A percentile compares a stretch with the other conserved stretches of the same genome.
Conservation (phyloP, 1,284 basidiomycete genomes). For the Fomitiporia mediterranea region DNA sequence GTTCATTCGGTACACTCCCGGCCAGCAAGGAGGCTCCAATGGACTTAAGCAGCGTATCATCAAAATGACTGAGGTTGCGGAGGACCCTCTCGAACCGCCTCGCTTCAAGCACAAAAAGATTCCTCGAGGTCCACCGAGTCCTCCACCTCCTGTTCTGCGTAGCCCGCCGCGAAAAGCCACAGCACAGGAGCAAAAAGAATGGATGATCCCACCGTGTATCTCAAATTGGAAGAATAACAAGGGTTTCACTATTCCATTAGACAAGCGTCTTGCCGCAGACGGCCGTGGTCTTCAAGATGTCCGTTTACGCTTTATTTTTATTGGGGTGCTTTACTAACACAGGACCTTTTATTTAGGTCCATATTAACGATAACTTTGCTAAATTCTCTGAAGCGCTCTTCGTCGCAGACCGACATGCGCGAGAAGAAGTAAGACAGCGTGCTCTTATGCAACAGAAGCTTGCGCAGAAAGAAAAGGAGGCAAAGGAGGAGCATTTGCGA, state of each 20-base stretch:
- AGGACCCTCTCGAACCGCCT: slow-evolving; percentile 96
- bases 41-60: slow-evolving; percentile 92
- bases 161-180: slow-evolving; percentile 96
- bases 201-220: slow-evolving; percentile 99
- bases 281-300: slow-evolving; percentile 97
- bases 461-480: slow-evolving; percentile 95
- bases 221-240: slow-evolving; percentile 99
- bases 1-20: slow-evolving; percentile 96
- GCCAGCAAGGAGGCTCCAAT: slow-evolving; percentile 68
- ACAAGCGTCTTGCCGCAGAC: slow-evolving; percentile 97
- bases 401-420: slow-evolving; percentile 95
- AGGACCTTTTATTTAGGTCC: slow-evolving; percentile 50
- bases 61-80: slow-evolving; percentile 96
- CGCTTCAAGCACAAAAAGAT: slow-evolving; percentile 99
- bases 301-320: slow-evolving; percentile 31
- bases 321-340: slow-evolving; percentile 8
- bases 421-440: slow-evolving; percentile 96
- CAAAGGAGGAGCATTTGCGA: slow-evolving; percentile 95
- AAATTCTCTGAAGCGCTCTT: slow-evolving; percentile 97
- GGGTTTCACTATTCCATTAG: slow-evolving; percentile 98
- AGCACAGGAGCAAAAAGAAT: slow-evolving; percentile 97
- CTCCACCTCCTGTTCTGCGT: slow-evolving; percentile 94
- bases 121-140: slow-evolving; percentile 90
- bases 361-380: slow-evolving; percentile 99
- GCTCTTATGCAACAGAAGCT: slow-evolving; percentile 97